A percentile compares a stretch with the other conserved stretches of the same genome.
Conservation (phyloP, 495 filamentous ascomycete genomes). For the Penicillium fimorum region DNA sequence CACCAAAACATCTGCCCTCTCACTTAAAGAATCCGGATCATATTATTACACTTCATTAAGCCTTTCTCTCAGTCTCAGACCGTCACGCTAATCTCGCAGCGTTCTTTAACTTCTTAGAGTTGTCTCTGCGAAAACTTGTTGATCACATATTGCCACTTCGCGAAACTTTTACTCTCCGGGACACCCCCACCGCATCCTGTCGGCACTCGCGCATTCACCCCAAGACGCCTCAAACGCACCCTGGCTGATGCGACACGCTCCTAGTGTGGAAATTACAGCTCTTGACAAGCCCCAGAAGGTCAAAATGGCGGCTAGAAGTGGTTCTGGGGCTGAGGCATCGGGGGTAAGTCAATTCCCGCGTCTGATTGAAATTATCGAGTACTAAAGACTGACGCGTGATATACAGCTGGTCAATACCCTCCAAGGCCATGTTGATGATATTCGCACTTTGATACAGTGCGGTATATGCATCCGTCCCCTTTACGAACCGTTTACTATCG, state of each 20-base stretch:
- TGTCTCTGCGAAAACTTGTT: background rate
- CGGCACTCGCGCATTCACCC: conserved; percentile 20
- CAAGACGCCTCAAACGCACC: conserved; percentile 10
- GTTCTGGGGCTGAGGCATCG: conserved; percentile 24
- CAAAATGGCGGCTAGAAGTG: conserved; percentile 21
- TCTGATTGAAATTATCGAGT: background rate
- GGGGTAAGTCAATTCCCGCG: conserved; percentile 29
- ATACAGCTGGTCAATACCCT: conserved; percentile 46
- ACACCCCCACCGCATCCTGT: conserved; percentile 21
- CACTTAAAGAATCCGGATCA: background rate
- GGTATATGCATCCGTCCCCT: conserved; percentile 67
- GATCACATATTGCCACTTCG: conserved; percentile 9
- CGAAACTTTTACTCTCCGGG: conserved; percentile 18
- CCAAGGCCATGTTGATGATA: conserved; percentile 51
- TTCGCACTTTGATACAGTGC: conserved; percentile 56
- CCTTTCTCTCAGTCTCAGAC: background rate
- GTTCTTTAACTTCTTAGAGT: background rate
- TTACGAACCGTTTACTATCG: conserved; percentile 70
- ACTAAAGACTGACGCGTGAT: conserved; percentile 14
- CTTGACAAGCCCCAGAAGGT: background rate
- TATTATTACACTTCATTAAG: background rate
- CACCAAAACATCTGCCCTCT: conserved; percentile 9
- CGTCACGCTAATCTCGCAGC: background rate
- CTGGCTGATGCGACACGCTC: conserved; percentile 10
- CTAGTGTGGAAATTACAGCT: conserved; percentile 4